Base-by-base conservation (phyloP, 345 rosid species). In the Physaria fendleri region DNA sequence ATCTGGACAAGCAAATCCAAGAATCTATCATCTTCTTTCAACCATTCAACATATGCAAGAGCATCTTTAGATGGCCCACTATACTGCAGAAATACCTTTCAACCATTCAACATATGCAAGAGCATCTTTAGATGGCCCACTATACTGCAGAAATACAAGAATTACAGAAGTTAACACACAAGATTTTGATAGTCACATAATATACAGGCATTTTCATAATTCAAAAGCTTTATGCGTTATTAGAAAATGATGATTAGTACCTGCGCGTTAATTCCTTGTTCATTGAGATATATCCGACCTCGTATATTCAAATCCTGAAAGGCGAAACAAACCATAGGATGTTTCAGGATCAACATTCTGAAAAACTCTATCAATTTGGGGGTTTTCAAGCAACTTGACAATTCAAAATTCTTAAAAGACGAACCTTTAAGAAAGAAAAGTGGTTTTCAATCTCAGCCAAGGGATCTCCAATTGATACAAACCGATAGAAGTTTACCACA, bases 261-360 rank as follows among this genome's bases (percentile, higher is more conserved):
- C 96, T 92, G 96, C 3, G 95, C 95, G 73, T 92, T 92, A 35
- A 92, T 84, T 60, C 98, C 98, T 82, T 85, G 96, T 66, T 78
- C 95, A 63, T 78, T 88, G 62, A 91, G 65, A 69, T 92, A 84
- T 56, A 92, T 76, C 55, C 98, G 77, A 50, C 98, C 98, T 56
- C 40, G 84, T 52, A 88, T 73, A 65, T 92, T 82, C 56, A 72
- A 78, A 62, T 60, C 89, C 90, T 84, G 72, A n/a, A 22, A 33
- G 8, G 17, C 27, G 0, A 44, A 34, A 18, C 41, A 24, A 49
- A 33, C 10, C 7, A 23, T 24, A 18, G 3, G 21, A n/a, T 13
- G 14, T 42, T 20, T 58, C 17, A 14, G 27, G 18, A 23, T 23
- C 25, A 2, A 23, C 25, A 23, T 23, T 2, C n/a, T n/a, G n/a